Evolutionary conservation across 2,329 filamentous ascomycete genomes (phyloP).

Genomic region (Monilinia fructicola): DNA sequence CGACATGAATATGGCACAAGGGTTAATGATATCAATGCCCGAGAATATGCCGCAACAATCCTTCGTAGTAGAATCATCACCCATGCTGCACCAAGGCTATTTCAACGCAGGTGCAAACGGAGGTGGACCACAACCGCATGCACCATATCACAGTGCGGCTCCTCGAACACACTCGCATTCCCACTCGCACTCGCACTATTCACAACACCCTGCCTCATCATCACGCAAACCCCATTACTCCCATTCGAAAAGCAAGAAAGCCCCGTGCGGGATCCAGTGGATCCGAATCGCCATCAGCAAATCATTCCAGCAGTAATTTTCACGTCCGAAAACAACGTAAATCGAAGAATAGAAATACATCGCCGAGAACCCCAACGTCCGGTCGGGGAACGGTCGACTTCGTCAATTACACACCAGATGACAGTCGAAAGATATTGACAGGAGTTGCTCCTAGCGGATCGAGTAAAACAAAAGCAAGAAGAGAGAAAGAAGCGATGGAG

Average conservation of each 20-base stretch:
- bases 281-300: slow-evolving; percentile 28
- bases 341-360: slow-evolving; percentile 31
- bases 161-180: slow-evolving; percentile 21
- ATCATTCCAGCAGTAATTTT: slow-evolving; percentile 23
- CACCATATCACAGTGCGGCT: slow-evolving; percentile 15
- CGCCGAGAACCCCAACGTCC: slow-evolving; percentile 42
- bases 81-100: slow-evolving; percentile 30
- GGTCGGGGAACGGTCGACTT: slow-evolving; percentile 57
- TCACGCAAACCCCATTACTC: slow-evolving; percentile 22
- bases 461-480: slow-evolving; percentile 88
- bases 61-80: slow-evolving; percentile 31
- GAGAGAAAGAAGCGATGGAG: slow-evolving; percentile 85
- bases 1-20: slow-evolving; percentile 28
- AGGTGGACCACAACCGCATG: slow-evolving; percentile 19
- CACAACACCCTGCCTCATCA: slow-evolving; percentile 17
- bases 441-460: slow-evolving; percentile 90
- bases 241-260: slow-evolving; percentile 13
- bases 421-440: slow-evolving; percentile 75
- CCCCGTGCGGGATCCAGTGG: slow-evolving; percentile 24
- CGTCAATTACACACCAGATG: slow-evolving; percentile 85
- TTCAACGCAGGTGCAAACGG: slow-evolving; percentile 14
- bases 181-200: slow-evolving; percentile 24
- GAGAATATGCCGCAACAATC: slow-evolving; percentile 29
- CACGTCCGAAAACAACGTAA: slow-evolving; percentile 36
- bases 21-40: slow-evolving; percentile 40